These are phyloP conservation scores for Chimonanthus praecox DNA, from an alignment of 164 flowering plant genomes.

Conservation along the genomic window DNA sequence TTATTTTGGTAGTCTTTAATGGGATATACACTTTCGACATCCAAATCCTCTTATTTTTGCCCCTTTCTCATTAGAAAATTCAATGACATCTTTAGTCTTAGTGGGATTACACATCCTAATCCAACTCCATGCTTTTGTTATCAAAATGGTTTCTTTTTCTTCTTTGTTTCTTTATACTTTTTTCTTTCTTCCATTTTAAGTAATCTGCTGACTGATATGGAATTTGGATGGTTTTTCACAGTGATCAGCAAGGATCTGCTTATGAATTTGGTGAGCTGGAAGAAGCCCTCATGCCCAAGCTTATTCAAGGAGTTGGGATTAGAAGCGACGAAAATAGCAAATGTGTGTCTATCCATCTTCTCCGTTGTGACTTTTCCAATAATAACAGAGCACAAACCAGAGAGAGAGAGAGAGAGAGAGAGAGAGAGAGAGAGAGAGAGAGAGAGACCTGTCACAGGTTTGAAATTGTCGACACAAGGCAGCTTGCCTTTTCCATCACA, in stretches of 20 bases:
- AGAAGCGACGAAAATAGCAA: slow-evolving; percentile 67
- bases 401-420: slow-evolving; percentile 17
- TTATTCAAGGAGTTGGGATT: slow-evolving; percentile 57
- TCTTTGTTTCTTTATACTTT: background rate
- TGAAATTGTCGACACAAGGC: slow-evolving; percentile 35
- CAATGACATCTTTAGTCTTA: too few species aligned
- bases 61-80: too few species aligned
- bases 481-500: slow-evolving; percentile 46
- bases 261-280: slow-evolving; percentile 95
- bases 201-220: slow-evolving; percentile 12
- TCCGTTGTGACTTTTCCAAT: slow-evolving; percentile 40
- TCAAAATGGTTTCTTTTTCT: background rate
- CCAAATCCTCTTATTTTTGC: background rate
- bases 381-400: slow-evolving; percentile 22
- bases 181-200: background rate
- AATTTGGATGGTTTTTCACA: slow-evolving; percentile 19
- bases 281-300: slow-evolving; percentile 60
- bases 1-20: background rate
- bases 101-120: too few species aligned
- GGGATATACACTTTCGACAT: background rate
- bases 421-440: slow-evolving; percentile 29
- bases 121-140: background rate
- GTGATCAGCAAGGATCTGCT: slow-evolving; percentile 71
- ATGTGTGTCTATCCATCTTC: slow-evolving; percentile 30
- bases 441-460: slow-evolving; percentile 24